Evolutionary conservation across 1,139 yeast species (phyloP), one percentile per base, ranked within the genome.

Genomic region (Suhomyces kunorum): DNA sequence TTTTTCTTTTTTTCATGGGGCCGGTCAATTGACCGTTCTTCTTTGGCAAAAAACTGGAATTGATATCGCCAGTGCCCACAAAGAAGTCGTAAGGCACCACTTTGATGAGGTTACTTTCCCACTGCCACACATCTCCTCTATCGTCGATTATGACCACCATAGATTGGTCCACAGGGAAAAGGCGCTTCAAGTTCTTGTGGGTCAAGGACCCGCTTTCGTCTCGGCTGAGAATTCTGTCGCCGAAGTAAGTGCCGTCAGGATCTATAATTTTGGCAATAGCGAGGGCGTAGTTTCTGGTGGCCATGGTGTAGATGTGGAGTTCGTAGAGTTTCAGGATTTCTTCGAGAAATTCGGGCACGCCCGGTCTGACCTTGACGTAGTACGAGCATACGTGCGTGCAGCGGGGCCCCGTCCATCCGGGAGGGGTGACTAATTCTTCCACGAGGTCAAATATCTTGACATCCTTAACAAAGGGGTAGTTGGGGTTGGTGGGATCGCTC

Each of bases 81-180:
- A 94, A 94, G 55, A 92, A 94, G 58, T 88, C 95, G 60, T 88
- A 92, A 0, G 98, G 98, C 2, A 89, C 86, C 8, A 92, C 98
- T 59, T 90, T 88, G 45, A 92, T 80, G 49, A 92, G 70, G 59
- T 92, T 90, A 18, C 86, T 83, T 49, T 89, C 87, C 98, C 98
- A 92, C 57, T 87, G 88, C 99, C 99, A 92, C 8, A 92, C 98
- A 61, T 92, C 99, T 4, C 98, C 98, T 59, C 99, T 78, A 59
- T 92, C 99, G 62, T 92, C 99, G 45, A 92, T 92, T 33, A 92
- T 84, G 3, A 88, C 95, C 32, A 92, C 98, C 96, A 92, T 87
- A 12, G 95, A 83, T 27, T 95, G 95, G 49, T 92, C 96, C 3
- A 92, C 95, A 0, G 98, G 99, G 57, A 94, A 94, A 38, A 94